Percentiles rank a stretch among this genome's conserved stretches.
Evolutionary conservation across 1,139 yeast species (phyloP).

Genomic region (Yamadazyma songkhlaensis): DNA sequence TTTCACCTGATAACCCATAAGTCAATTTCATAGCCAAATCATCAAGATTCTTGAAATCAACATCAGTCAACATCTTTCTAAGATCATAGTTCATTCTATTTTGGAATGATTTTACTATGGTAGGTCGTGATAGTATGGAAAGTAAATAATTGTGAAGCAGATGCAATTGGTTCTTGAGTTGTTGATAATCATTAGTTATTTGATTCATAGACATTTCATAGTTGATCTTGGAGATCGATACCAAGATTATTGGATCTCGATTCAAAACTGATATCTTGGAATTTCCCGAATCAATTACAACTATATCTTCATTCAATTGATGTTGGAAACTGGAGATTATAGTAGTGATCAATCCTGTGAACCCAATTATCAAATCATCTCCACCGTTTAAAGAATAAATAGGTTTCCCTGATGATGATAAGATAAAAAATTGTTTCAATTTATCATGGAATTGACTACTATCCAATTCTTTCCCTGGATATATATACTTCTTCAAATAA

Average conservation of each 20-base stretch:
- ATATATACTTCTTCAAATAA: conserved; percentile 17
- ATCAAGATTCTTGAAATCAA: conserved; percentile 64
- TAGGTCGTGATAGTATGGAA: conserved; percentile 75
- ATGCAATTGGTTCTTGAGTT: conserved; percentile 62
- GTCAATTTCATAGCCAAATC: conserved; percentile 56
- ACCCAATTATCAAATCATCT: conserved; percentile 68
- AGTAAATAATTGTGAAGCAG: conserved; percentile 77
- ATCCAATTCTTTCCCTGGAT: conserved; percentile 22
- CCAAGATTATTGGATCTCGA: conserved; percentile 67
- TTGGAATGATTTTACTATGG: conserved; percentile 64
- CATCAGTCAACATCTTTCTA: conserved; percentile 68
- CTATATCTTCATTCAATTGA: conserved; percentile 29
- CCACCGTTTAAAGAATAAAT: conserved; percentile 79
- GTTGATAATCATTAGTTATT: conserved; percentile 24
- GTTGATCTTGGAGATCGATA: conserved; percentile 60
- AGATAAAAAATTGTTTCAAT: conserved; percentile 70
- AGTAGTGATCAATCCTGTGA: conserved; percentile 72
- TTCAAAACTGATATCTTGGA: conserved; percentile 60
- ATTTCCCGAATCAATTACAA: conserved; percentile 19
- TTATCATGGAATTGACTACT: conserved; percentile 36
- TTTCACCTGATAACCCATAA: conserved; percentile 20
- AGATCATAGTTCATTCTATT: conserved; percentile 81
- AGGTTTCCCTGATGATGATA: conserved; percentile 94
- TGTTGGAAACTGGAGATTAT: conserved; percentile 60
- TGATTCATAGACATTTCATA: conserved; percentile 24